A percentile compares a stretch with the other conserved stretches of the same genome.
Evolutionary conservation across 257 asterid species (phyloP).

Genomic region (Penstemon newberryi): DNA sequence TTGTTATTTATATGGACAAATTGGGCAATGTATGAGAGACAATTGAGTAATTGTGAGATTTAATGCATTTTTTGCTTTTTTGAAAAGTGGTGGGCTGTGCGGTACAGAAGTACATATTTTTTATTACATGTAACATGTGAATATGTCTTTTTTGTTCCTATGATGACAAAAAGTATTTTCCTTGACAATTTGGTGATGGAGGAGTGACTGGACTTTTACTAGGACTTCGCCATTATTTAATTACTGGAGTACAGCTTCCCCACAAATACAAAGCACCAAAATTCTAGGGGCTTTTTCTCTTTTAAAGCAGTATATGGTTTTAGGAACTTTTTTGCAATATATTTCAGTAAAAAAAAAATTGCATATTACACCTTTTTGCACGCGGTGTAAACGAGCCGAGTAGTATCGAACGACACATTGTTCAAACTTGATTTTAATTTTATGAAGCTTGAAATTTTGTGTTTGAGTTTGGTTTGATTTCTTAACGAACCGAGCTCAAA

Average conservation of each 20-base stretch:
- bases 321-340: too few relatives aligned
- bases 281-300: background rate
- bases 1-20: slow-evolving; percentile 27
- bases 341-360: too few relatives aligned
- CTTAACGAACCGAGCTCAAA: too few relatives aligned
- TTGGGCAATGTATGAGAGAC: background rate
- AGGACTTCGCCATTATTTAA: background rate
- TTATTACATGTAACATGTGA: slow-evolving; percentile 28
- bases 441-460: too few relatives aligned
- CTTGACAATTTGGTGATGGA: background rate
- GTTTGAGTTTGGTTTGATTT: too few relatives aligned
- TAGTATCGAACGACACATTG: too few relatives aligned
- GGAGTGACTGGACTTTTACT: slow-evolving; percentile 6
- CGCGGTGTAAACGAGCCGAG: too few relatives aligned
- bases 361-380: too few relatives aligned
- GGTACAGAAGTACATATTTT: slow-evolving; percentile 1
- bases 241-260: slow-evolving; percentile 26
- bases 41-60: slow-evolving; percentile 10
- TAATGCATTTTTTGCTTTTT: slow-evolving; percentile 28
- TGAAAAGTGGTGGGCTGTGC: slow-evolving; percentile 24
- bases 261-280: slow-evolving; percentile 9
- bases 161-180: slow-evolving; percentile 19
- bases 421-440: too few relatives aligned
- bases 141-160: slow-evolving; percentile 17
- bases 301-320: slow-evolving; percentile 4